Conservation (phyloP, 768 basidiomycete species). For the Phlebiopsis gigantea region DNA sequence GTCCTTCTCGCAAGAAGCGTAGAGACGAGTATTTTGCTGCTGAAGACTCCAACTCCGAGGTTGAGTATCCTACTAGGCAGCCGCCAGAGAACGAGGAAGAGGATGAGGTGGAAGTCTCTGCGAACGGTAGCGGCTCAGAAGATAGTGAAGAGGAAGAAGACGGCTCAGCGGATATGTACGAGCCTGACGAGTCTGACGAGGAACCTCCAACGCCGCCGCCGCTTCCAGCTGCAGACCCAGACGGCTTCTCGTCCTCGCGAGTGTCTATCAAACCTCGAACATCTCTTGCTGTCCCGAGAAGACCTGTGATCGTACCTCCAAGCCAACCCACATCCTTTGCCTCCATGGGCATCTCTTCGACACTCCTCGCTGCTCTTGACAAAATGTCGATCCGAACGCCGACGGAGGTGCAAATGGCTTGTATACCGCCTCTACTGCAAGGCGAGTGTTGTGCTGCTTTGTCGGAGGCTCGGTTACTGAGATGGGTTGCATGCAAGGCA, state of each 20-base stretch:
- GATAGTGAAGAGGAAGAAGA: constrained; percentile 8
- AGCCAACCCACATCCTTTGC: constrained; percentile 36
- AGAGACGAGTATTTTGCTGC: constrained; percentile 5
- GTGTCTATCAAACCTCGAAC: constrained; percentile 16
- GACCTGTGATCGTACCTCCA: constrained; percentile 5
- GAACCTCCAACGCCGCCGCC: not conserved
- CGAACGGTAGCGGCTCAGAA: constrained; percentile 1
- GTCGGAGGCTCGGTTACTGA: constrained; percentile 14
- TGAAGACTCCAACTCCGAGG: constrained; percentile 16
- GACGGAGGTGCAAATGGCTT: constrained; percentile 85
- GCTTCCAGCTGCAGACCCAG: constrained; percentile 2
- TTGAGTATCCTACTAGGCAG: constrained; percentile 10
- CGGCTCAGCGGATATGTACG: constrained; percentile 4
- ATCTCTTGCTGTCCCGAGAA: constrained; percentile 8
- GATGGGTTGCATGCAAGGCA: constrained; percentile 43
- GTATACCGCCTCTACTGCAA: constrained; percentile 80
- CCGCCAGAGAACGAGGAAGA: not conserved
- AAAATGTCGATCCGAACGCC: constrained; percentile 84
- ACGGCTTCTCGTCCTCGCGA: constrained; percentile 21
- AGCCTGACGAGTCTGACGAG: constrained; percentile 6
- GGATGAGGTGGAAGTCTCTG: not conserved
- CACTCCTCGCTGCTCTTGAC: constrained; percentile 51
- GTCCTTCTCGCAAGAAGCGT: constrained; percentile 16
- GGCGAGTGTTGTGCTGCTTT: constrained; percentile 39
- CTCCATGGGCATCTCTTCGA: constrained; percentile 61